phyloP scores from a whole-genome alignment of 1,284 basidiomycete genomes.

The Apiotrichum montevideense region DNA sequence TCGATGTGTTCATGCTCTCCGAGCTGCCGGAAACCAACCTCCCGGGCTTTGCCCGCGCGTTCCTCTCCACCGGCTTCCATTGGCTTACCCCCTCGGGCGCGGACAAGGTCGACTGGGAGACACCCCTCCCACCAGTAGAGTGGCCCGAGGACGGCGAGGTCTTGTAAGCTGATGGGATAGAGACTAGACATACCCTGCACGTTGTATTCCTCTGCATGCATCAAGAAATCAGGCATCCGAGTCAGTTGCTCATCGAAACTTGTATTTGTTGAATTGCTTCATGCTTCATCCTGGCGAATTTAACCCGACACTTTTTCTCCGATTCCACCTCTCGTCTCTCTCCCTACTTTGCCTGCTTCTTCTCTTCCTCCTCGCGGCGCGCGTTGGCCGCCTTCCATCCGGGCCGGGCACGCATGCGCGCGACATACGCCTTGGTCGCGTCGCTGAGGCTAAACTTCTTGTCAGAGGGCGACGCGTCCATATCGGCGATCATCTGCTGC shows the following conservation, averaged over 20 bases:
- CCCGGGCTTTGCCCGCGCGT: conserved; percentile 41
- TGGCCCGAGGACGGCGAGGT: conserved; percentile 41
- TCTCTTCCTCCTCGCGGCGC: conserved; percentile 7
- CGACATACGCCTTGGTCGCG: conserved; percentile 1
- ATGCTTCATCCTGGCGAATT: too few species aligned
- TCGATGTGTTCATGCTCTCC: conserved; percentile 21
- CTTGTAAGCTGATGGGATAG: not conserved
- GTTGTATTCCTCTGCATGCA: not conserved
- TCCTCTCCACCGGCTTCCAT: conserved; percentile 37
- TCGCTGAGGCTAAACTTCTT: not conserved
- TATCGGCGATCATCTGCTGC: too few species aligned
- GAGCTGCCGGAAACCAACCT: conserved; percentile 39
- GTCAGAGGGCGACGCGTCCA: not conserved
- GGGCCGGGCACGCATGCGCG: conserved; percentile 8
- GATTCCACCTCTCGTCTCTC: too few species aligned
- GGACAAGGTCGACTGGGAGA: conserved; percentile 33
- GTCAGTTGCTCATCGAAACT: too few species aligned
- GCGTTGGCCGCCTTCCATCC: conserved; percentile 6
- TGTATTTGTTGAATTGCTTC: too few species aligned
- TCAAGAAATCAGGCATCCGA: too few species aligned
- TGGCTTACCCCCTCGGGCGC: conserved; percentile 24
- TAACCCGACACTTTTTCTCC: too few species aligned
- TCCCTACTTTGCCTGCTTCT: not conserved
- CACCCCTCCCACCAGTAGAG: conserved; percentile 28
- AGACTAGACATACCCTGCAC: not conserved